These are phyloP conservation scores for Chrysosporium queenslandicum DNA, from an alignment of 2,329 filamentous ascomycete genomes.

Conservation along the genomic window DNA sequence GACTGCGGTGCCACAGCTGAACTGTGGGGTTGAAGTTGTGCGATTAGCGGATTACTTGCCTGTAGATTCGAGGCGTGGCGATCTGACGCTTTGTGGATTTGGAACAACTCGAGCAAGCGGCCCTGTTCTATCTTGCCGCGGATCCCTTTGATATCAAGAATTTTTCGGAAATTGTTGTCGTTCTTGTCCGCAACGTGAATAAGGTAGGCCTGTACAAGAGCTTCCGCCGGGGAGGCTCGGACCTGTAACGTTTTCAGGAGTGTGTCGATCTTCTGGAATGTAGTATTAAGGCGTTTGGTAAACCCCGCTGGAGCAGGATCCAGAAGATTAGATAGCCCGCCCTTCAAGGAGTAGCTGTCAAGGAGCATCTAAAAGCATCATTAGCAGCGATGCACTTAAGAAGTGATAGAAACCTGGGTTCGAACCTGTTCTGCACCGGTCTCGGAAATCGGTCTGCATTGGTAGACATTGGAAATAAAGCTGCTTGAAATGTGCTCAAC, in stretches of 20 bases:
- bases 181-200: conserved; percentile 93
- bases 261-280: conserved; percentile 78
- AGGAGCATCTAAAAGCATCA: conserved; percentile 63
- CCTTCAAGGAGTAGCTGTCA: conserved; percentile 67
- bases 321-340: conserved; percentile 40
- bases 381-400: conserved; percentile 7
- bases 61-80: conserved; percentile 58
- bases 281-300: conserved; percentile 72
- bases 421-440: conserved; percentile 80
- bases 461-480: conserved; percentile 75
- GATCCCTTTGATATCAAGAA: conserved; percentile 90
- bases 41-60: conserved; percentile 59
- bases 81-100: conserved; percentile 62
- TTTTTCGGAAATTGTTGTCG: conserved; percentile 90
- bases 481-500: conserved; percentile 73
- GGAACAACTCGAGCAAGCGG: conserved; percentile 79
- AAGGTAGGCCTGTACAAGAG: conserved; percentile 90
- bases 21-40: conserved; percentile 44
- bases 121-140: conserved; percentile 67
- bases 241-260: conserved; percentile 96
- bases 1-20: conserved; percentile 27
- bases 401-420: not conserved
- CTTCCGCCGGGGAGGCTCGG: conserved; percentile 79
- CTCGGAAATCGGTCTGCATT: conserved; percentile 83
- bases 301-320: conserved; percentile 57